These are phyloP conservation scores for Saccharomycopsis capsularis DNA, from an alignment of 805 yeast species.

Conservation along the genomic window DNA sequence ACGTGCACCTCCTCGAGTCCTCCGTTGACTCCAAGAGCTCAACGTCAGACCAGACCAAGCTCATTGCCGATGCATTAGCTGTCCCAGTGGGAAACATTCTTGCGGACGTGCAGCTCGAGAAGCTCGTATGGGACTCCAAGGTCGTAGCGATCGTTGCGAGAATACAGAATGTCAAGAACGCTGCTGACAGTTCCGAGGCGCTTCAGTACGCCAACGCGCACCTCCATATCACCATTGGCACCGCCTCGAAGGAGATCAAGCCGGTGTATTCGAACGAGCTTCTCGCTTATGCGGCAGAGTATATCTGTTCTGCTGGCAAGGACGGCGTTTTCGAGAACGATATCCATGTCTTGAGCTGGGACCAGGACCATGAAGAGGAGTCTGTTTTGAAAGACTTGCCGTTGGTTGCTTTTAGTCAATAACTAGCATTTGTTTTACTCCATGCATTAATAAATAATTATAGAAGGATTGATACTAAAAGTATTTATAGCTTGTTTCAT, in stretches of 20 bases:
- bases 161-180: conserved; percentile 22
- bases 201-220: conserved; percentile 24
- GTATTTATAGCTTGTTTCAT: too few species aligned
- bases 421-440: too few species aligned
- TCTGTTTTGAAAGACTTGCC: conserved; percentile 4
- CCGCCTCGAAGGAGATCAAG: conserved; percentile 35
- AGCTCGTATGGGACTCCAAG: conserved; percentile 43
- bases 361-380: not conserved
- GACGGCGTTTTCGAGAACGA: conserved; percentile 1
- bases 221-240: conserved; percentile 74
- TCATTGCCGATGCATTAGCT: not conserved
- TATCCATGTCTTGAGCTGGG: not conserved
- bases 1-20: not conserved
- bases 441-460: too few species aligned
- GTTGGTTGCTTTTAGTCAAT: not conserved
- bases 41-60: not conserved
- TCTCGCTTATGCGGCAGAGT: conserved; percentile 23
- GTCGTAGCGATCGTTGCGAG: conserved; percentile 51
- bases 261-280: conserved; percentile 49
- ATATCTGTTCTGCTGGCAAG: not conserved
- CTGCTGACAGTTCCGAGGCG: conserved; percentile 9
- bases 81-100: not conserved
- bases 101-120: conserved; percentile 37
- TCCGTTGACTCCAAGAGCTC: not conserved
- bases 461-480: too few species aligned